phyloP scores from a whole-genome alignment of 2,329 filamentous ascomycete genomes.

The Fragosphaeria purpurea region DNA sequence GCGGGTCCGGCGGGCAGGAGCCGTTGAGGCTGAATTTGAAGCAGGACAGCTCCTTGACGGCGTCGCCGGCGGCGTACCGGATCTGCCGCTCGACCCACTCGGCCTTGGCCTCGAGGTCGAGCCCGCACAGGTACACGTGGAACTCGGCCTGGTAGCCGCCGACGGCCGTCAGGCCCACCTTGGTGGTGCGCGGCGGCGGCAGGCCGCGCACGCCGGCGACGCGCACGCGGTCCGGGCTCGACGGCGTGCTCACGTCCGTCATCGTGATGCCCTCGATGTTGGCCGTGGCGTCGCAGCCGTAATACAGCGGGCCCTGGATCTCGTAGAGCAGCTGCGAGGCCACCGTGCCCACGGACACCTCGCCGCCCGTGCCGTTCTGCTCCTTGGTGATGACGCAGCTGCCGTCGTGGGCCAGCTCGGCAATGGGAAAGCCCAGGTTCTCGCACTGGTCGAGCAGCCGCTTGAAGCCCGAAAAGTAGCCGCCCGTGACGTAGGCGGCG shows the following conservation, averaged over 20 bases:
- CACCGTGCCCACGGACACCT: constrained; percentile 6
- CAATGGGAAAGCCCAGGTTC: constrained; percentile 37
- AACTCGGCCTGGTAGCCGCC: constrained; percentile 17
- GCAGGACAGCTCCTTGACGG: constrained; percentile 13
- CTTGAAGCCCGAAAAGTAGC: constrained; percentile 35
- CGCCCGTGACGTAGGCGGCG: constrained; percentile 33
- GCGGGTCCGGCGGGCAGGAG: constrained; percentile 15
- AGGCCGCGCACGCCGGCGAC: constrained; percentile 22
- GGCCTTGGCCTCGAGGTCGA: constrained; percentile 5
- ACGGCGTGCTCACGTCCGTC: constrained; percentile 35
- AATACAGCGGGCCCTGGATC: constrained; percentile 27
- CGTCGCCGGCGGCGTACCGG: constrained; percentile 19
- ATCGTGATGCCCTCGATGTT: constrained; percentile 26
- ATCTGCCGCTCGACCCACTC: constrained; percentile 15
- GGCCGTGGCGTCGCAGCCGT: constrained; percentile 22
- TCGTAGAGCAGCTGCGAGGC: constrained; percentile 24
- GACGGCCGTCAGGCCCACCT: constrained; percentile 16
- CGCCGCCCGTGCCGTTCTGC: constrained; percentile 11
- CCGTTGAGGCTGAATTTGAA: constrained; percentile 21
- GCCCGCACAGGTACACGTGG: constrained; percentile 2
- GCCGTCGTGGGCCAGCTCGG: constrained; percentile 35
- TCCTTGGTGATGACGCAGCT: constrained; percentile 17
- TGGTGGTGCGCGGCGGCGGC: constrained; percentile 21
- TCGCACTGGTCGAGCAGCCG: constrained; percentile 27
- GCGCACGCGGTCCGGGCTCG: constrained; percentile 20